Evolutionary conservation across 805 yeast genomes (phyloP), one percentile per base, ranked within the genome.

Genomic region (Saccharomycopsis lassenensis): DNA sequence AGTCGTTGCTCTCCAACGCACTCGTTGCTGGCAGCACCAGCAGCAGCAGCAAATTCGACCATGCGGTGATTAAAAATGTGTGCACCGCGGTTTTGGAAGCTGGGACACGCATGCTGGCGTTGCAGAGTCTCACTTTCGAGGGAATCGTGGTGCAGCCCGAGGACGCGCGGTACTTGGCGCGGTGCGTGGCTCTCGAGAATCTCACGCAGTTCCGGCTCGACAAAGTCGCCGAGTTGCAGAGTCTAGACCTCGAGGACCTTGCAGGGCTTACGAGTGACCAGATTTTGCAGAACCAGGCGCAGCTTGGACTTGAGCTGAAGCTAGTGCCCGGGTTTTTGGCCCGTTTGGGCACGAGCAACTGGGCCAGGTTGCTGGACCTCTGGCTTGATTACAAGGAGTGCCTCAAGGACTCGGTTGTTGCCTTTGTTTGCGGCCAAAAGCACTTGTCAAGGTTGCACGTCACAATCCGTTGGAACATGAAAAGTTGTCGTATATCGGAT

Each of bases 351-450:
- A 24, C 19, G 10, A 16, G 11, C 10, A 17, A 16, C 8, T 11
- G 8, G 11, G 5, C 26, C 8, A 23, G 19, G 11, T 18, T 37
- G 10, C 4, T 10, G 3, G 8, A 24, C 12, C 23, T 37, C 7
- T 21, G 16, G 8, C 11, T 69, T 4, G 72, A 69, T 40, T 60
- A 53, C 43, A 52, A 65, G 33, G 71, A 67, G 44, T 54, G 61
- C 11, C 33, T 52, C 11, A 45, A 54, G n/a, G 72, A 67, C 46
- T 54, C 62, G 1, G 62, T 64, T 7, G 12, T 32, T n/a, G 12
- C 24, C 16, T 37, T 37, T 30, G 11, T 38, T 20, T n/a, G n/a
- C n/a, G n/a, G n/a, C n/a, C 10, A 11, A 7, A 29, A 16, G 12
- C 64, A 67, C 43, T 47, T 65, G 3, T 19, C 26, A 1, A 4